Percentiles rank a stretch among this genome's conserved stretches.
phyloP scores from a whole-genome alignment of 257 asterid species.

The Nicotiana paniculata region DNA sequence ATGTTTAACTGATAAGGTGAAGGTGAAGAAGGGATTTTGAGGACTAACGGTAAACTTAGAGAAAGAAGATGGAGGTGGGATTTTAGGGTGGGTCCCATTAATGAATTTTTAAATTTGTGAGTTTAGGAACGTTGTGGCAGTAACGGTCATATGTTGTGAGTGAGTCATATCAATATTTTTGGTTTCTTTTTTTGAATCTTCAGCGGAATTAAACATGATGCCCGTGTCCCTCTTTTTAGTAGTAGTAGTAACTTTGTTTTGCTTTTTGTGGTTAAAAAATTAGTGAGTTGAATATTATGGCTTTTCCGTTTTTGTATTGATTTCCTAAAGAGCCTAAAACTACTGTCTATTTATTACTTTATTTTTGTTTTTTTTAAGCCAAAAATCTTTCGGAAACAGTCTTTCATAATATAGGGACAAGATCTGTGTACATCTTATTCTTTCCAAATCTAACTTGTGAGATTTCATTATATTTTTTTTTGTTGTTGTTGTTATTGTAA shows the following conservation, averaged over 20 bases:
- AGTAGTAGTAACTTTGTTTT: background rate
- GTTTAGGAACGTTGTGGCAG: conserved; percentile 19
- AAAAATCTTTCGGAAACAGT: too few relatives aligned
- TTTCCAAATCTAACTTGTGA: too few relatives aligned
- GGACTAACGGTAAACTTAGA: conserved; percentile 18
- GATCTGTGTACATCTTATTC: too few relatives aligned
- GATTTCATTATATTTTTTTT: too few relatives aligned
- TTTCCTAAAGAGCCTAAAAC: background rate
- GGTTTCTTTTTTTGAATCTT: background rate
- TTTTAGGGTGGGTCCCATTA: conserved; percentile 4
- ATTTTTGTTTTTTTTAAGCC: too few relatives aligned
- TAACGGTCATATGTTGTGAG: conserved; percentile 25
- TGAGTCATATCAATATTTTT: background rate
- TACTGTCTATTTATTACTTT: too few relatives aligned
- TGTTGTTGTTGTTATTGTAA: background rate
- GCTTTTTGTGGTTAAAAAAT: background rate
- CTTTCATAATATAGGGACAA: too few relatives aligned
- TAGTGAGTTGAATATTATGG: background rate
- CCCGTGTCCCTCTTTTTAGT: background rate
- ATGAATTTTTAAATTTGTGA: background rate
- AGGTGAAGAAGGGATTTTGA: background rate
- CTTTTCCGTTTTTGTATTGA: background rate
- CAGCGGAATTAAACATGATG: background rate
- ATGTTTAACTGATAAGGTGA: background rate
- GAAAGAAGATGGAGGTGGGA: background rate